Conservation (phyloP, 495 filamentous ascomycete species). For the Neurospora sp. region DNA sequence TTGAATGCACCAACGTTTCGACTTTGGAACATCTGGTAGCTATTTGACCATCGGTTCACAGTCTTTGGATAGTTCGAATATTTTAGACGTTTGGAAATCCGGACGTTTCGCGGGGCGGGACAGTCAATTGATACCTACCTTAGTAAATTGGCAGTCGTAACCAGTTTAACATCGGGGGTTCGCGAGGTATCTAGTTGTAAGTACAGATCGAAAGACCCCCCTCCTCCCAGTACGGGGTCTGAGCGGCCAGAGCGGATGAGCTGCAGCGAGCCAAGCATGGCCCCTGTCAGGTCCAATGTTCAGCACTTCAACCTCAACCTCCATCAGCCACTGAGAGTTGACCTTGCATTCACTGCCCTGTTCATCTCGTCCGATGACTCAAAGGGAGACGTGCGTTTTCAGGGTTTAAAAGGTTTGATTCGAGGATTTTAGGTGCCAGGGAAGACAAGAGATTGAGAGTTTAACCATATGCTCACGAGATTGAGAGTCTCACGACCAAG, state of each 20-base stretch:
- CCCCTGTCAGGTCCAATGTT: background rate
- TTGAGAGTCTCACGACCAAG: background rate
- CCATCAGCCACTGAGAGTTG: background rate
- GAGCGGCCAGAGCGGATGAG: background rate
- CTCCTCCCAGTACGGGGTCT: too few species aligned
- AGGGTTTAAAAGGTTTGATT: background rate
- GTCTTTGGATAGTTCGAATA: too few species aligned
- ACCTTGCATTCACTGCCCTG: background rate
- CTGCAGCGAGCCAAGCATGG: background rate
- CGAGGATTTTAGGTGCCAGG: background rate
- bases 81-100: too few species aligned
- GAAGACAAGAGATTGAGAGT: background rate
- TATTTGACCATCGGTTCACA: too few species aligned
- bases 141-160: too few species aligned
- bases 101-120: too few species aligned
- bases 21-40: too few species aligned
- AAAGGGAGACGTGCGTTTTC: background rate
- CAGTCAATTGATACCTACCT: too few species aligned
- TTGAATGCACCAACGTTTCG: too few species aligned
- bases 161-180: too few species aligned
- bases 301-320: background rate
- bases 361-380: background rate
- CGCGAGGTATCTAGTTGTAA: too few species aligned
- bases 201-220: too few species aligned
- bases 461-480: constrained; percentile 7